Evolutionary conservation across 768 basidiomycete genomes (phyloP), one percentile per base, ranked within the genome.

Genomic region (Kondoa malvinella): DNA sequence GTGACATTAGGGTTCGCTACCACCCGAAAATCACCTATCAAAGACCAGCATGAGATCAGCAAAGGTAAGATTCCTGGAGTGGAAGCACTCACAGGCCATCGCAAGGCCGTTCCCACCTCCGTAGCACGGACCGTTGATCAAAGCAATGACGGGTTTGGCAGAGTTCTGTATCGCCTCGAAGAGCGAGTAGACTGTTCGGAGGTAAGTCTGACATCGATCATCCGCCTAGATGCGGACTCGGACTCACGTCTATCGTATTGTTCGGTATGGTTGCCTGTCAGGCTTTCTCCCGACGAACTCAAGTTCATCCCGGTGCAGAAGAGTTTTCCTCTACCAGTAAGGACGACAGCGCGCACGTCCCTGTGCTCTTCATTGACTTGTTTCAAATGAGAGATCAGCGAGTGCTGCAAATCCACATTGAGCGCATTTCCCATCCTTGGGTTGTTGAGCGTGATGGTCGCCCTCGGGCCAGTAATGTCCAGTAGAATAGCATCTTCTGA

Each of bases 271-370:
- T 59, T 59, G 4, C 57, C 57, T 12, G 57, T 4, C 57, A 59
- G 30, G 57, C 57, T 59, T 25, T 59, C 57, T 21, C 57, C 57
- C 57, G 57, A 59, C n/a, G n/a, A 25, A 29, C 57, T 29, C 57
- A 59, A 25, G 57, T 59, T 59, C 57, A 59, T 59, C n/a, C 57
- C 57, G 4, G 57, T 25, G 57, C 57, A 59, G 25, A 59, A 59
- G 57, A 25, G 30, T 29, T 59, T 59, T 21, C 57, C 57, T 4
- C n/a, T 8, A 25, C 57, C 57, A 4, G 57, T 59, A 29, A 59
- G 4, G n/a, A 25, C 25, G 57, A 59, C 30, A 29, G 57, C 25
- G 57, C 57, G 57, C 12, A 59, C 25, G 12, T 59, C n/a, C 8
- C 30, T 59, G 57, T 8, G n/a, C 8, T n/a, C n/a, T n/a, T 59